These are phyloP conservation scores for Pittosporum tobira DNA, from an alignment of 129 eudicot species.

Conservation along the genomic window DNA sequence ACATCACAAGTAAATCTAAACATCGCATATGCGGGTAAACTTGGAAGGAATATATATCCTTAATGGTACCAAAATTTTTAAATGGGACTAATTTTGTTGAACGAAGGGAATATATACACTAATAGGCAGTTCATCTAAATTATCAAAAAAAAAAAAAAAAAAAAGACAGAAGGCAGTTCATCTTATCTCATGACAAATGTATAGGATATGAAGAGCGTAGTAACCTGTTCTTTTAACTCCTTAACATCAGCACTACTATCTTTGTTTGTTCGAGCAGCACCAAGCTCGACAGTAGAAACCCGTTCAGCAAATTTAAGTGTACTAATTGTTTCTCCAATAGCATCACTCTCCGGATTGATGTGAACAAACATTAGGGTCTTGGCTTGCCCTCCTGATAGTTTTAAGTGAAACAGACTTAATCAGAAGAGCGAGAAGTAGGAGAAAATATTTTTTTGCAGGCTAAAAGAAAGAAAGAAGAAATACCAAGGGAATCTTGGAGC, in stretches of 20 bases:
- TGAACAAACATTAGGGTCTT: conserved; percentile 90
- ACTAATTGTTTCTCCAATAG: conserved; percentile 71
- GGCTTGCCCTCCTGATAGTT: conserved; percentile 68
- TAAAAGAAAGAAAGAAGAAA: background rate
- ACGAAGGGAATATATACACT: background rate
- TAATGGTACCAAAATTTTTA: too few species aligned
- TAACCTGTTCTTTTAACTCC: conserved; percentile 73
- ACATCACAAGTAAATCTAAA: background rate
- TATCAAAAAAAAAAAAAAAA: too few species aligned
- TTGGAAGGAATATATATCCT: too few species aligned
- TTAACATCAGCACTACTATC: conserved; percentile 45
- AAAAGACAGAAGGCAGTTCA: background rate
- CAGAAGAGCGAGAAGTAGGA: background rate
- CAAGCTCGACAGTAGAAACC: conserved; percentile 79
- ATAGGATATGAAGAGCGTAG: background rate
- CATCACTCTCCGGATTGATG: conserved; percentile 66
- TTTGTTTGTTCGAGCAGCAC: conserved; percentile 61
- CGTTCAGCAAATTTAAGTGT: conserved; percentile 87
- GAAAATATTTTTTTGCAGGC: background rate
- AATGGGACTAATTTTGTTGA: too few species aligned
- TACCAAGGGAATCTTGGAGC: conserved; percentile 85
- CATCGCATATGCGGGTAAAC: too few species aligned
- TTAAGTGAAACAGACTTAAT: background rate
- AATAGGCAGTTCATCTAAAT: background rate
- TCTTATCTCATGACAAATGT: background rate